A percentile compares a stretch with the other conserved stretches of the same genome.
Conservation (phyloP, 108 stramenopile genomes). For the Nitzschia sp. region DNA sequence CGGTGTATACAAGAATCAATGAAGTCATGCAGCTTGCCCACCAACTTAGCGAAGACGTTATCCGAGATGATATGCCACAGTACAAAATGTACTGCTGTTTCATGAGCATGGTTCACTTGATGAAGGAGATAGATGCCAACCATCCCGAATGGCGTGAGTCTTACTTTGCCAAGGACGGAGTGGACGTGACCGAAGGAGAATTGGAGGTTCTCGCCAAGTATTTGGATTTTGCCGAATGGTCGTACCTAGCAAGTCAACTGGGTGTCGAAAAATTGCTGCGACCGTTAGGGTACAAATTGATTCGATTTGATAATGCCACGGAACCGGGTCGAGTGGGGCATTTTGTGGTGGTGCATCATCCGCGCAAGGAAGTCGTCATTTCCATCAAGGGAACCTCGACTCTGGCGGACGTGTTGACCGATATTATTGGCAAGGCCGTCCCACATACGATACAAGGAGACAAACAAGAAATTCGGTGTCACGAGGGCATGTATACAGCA, state of each 20-base stretch:
- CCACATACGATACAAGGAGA: slow-evolving; percentile 3
- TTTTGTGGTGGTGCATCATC: slow-evolving; percentile 29
- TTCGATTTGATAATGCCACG: slow-evolving; percentile 28
- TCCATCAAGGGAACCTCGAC: slow-evolving; percentile 43
- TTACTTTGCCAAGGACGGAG: slow-evolving; percentile 3
- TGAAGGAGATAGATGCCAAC: slow-evolving; percentile 10
- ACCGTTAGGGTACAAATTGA: slow-evolving; percentile 5
- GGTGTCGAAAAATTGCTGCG: slow-evolving; percentile 9
- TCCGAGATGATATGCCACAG: slow-evolving; percentile 2
- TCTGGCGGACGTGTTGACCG: slow-evolving; percentile 39
- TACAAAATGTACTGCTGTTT: slow-evolving; percentile 10
- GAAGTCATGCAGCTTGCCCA: slow-evolving; percentile 12
- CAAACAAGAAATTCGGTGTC: slow-evolving; percentile 10
- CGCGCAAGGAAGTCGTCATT: slow-evolving; percentile 33
- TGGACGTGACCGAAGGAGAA: slow-evolving; percentile 17
- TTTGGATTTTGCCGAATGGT: slow-evolving; percentile 44
- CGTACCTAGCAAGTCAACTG: slow-evolving; percentile 24
- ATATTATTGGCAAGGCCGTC: slow-evolving; percentile 28
- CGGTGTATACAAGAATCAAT: slow-evolving; percentile 9
- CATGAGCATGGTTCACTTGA: slow-evolving; percentile 18
- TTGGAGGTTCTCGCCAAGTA: slow-evolving; percentile 33
- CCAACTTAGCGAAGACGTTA: slow-evolving; percentile 1
- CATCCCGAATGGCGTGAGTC: slow-evolving; percentile 15
- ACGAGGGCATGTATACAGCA: slow-evolving; percentile 26
- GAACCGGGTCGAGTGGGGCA: slow-evolving; percentile 42